These are phyloP conservation scores for Kazachstania sp. DNA, from an alignment of 1,139 yeast species.

Conservation along the genomic window DNA sequence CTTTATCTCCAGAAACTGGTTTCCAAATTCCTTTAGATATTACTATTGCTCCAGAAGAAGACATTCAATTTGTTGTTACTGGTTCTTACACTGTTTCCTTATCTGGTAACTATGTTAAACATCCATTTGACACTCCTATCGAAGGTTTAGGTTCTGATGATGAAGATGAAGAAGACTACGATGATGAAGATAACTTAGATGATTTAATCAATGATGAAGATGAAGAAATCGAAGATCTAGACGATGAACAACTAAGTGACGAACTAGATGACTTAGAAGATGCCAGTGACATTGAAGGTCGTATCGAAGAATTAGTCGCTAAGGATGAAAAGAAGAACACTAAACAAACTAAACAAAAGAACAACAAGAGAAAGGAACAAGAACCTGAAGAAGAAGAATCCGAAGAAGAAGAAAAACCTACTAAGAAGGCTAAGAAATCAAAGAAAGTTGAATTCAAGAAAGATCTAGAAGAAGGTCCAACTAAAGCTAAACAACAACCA, in stretches of 20 bases:
- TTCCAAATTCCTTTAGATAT: constrained; percentile 88
- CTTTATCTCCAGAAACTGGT: constrained; percentile 74
- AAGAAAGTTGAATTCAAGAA: constrained; percentile 82
- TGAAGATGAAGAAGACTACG: constrained; percentile 66
- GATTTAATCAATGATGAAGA: constrained; percentile 41
- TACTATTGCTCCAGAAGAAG: constrained; percentile 89
- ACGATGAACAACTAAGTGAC: constrained; percentile 36
- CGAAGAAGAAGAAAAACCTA: constrained; percentile 26
- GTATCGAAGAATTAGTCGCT: constrained; percentile 36
- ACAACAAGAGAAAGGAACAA: constrained; percentile 21
- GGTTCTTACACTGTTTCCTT: constrained; percentile 92
- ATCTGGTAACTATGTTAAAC: constrained; percentile 92
- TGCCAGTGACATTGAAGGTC: constrained; percentile 30
- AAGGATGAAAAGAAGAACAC: constrained; percentile 37
- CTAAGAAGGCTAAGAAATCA: constrained; percentile 26
- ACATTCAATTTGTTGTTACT: constrained; percentile 85
- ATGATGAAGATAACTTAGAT: constrained; percentile 37
- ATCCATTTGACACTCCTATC: constrained; percentile 51
- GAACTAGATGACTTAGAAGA: constrained; percentile 25
- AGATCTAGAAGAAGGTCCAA: constrained; percentile 90
- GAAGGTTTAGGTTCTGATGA: constrained; percentile 43
- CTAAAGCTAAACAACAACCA: constrained; percentile 39
- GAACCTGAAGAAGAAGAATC: constrained; percentile 16
- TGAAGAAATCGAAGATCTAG: constrained; percentile 19
- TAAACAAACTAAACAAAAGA: constrained; percentile 34